Evolutionary conservation across 2,329 filamentous ascomycete species (phyloP), one percentile per base, ranked within the genome.

Genomic region (Aspergillus intermedius): DNA sequence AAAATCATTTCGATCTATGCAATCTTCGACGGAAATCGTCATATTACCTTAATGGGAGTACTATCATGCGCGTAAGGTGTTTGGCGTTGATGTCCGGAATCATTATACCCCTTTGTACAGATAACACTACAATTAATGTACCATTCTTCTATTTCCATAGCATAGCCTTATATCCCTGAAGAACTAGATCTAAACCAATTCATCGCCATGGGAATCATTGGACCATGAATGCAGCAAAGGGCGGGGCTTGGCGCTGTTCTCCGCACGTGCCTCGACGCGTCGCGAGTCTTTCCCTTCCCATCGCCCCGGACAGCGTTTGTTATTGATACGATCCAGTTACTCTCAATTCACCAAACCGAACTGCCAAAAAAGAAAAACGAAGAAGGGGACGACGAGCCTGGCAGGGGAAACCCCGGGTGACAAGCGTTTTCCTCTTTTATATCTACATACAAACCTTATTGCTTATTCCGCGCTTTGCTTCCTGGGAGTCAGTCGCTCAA

Each of bases 221-320:
- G 12, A 19, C 37, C 7, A 40, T 21, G 37, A 40, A 40, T 40
- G 37, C 54, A 52, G 51, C 40, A 52, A 45, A 44, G 50, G 45
- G 46, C 22, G 30, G 42, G 49, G 49, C 51, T 54, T 53, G 54
- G 57, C 56, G 44, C 52, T 54, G 56, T 50, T 52, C 55, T 56
- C 19, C 21, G 58, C 58, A 60, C 58, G 58, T 60, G 58, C 44
- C 28, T 45, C 54, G 52, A 59, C 56, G 57, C 57, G 55, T 60
- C 58, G 58, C 58, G 58, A 53, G 49, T 50, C 43, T 49, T 45
- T 32, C 47, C 45, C 51, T 53, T 49, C 45, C 45, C 45, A 13
- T 13, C 42, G 15, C 28, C 42, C 25, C 25, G 25, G 25, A 37
- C 34, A 40, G 37, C 37, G 9, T 12, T 19, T 15, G 37, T 17